phyloP scores from a whole-genome alignment of 495 filamentous ascomycete genomes.

The Neohortaea acidophila region DNA sequence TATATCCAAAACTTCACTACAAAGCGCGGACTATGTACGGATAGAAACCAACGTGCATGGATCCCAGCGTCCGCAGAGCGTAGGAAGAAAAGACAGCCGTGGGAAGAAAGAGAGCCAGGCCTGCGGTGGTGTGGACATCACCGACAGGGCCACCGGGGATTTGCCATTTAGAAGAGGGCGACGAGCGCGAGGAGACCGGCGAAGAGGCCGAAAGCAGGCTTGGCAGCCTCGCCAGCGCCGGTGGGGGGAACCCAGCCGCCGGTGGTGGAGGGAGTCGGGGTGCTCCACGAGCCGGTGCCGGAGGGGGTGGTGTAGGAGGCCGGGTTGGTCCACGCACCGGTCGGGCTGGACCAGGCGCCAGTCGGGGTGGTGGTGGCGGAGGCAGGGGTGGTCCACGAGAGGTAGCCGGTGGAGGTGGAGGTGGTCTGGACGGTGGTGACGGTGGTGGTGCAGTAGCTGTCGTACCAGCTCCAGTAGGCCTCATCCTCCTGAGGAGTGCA shows the following conservation, averaged over 20 bases:
- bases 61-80: too few species aligned
- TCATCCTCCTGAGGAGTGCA: neutral
- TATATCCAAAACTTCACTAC: too few species aligned
- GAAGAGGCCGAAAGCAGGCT: neutral
- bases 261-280: too few species aligned
- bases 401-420: neutral
- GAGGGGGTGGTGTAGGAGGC: neutral
- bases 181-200: neutral
- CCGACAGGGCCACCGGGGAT: too few species aligned
- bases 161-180: neutral
- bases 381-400: neutral
- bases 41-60: too few species aligned
- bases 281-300: too few species aligned
- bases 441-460: neutral
- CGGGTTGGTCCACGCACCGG: neutral
- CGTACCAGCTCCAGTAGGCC: conserved; percentile 1
- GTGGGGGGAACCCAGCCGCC: neutral
- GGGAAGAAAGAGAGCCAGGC: too few species aligned
- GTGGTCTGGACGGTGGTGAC: neutral
- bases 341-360: neutral
- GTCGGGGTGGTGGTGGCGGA: neutral
- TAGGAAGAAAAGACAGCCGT: too few species aligned
- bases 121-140: too few species aligned
- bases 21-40: too few species aligned
- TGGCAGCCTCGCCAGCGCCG: neutral